phyloP scores from a whole-genome alignment of 345 rosid genomes.

The Populus tremula region DNA sequence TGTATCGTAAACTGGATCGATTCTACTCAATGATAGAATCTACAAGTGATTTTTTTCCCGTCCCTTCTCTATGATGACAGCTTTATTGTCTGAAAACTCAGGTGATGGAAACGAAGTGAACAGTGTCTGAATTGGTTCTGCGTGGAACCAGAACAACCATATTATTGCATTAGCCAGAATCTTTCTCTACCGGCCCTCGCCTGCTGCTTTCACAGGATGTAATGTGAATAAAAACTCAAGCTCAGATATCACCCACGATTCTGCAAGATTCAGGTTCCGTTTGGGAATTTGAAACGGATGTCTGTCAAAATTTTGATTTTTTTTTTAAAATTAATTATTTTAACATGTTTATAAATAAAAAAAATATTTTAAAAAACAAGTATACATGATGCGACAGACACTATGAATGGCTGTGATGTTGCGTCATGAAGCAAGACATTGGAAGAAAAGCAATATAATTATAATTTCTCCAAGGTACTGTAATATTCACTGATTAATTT shows the following conservation, averaged over 20 bases:
- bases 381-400: too few relatives aligned
- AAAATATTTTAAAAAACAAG: too few relatives aligned
- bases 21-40: conserved; percentile 19
- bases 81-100: not conserved
- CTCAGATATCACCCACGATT: not conserved
- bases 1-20: conserved; percentile 28
- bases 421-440: not conserved
- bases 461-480: not conserved
- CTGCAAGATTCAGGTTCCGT: not conserved
- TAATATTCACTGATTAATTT: not conserved
- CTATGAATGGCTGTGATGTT: not conserved
- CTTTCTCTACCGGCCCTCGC: not conserved
- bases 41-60: not conserved
- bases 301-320: too few relatives aligned
- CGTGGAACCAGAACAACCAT: not conserved
- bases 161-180: not conserved
- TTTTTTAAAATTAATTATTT: too few relatives aligned
- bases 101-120: not conserved
- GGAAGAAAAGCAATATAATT: not conserved
- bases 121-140: not conserved
- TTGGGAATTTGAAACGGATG: too few relatives aligned
- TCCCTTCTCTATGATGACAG: not conserved
- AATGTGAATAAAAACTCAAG: not conserved
- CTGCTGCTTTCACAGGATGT: not conserved
- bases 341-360: too few relatives aligned